Percentiles rank a stretch among this genome's conserved stretches.
Conservation (phyloP, 176 grass and related monocot species). For the Olyra latifolia region DNA sequence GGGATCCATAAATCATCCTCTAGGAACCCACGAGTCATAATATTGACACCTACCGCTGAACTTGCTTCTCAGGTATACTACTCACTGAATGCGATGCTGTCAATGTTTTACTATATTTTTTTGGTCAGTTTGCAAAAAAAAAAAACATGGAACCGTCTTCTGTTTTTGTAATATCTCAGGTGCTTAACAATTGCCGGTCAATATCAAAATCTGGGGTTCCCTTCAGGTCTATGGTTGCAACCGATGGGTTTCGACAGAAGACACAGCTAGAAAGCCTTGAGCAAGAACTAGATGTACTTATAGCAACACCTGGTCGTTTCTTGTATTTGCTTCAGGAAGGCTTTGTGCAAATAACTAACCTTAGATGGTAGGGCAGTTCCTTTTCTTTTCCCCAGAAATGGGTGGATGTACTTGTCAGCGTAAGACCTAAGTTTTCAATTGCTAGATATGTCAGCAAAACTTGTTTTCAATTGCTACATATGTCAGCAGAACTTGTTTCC, state of each 20-base stretch:
- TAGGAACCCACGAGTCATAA: constrained; percentile 68
- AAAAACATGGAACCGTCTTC: background rate
- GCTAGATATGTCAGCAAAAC: too few species aligned
- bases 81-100: background rate
- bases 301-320: constrained; percentile 89
- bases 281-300: constrained; percentile 83
- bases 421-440: constrained; percentile 8
- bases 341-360: constrained; percentile 70
- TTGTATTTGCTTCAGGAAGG: constrained; percentile 82
- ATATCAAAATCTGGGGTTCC: constrained; percentile 78
- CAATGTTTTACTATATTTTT: background rate
- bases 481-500: too few species aligned
- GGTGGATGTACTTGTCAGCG: background rate
- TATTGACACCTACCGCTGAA: constrained; percentile 89
- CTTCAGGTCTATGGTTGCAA: constrained; percentile 93
- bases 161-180: constrained; percentile 43
- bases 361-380: constrained; percentile 62
- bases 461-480: too few species aligned
- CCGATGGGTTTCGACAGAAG: constrained; percentile 84
- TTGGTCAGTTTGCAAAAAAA: background rate
- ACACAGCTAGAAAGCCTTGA: constrained; percentile 86
- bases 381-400: background rate
- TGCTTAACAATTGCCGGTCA: constrained; percentile 79
- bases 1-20: constrained; percentile 57
- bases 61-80: constrained; percentile 76